Percentiles rank a stretch among this genome's conserved stretches.
phyloP scores from a whole-genome alignment of 2,329 filamentous ascomycete species.

The Passalora sequoiae region DNA sequence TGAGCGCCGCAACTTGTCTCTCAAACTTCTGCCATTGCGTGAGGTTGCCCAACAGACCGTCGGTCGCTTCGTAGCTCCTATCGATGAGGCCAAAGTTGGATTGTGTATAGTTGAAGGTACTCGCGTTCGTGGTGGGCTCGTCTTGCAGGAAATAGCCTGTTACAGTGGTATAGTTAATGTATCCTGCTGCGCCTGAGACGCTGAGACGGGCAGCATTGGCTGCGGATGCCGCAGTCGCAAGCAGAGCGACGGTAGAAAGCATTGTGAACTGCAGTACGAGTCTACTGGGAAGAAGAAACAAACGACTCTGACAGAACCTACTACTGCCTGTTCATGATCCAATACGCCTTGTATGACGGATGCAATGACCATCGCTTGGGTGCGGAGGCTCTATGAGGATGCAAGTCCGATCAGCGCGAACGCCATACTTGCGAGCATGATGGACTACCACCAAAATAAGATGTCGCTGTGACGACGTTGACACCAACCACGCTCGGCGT shows the following conservation, averaged over 20 bases:
- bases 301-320: too few species aligned
- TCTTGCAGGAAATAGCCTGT: conserved; percentile 62
- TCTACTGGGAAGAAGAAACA: too few species aligned
- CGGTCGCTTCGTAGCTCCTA: conserved; percentile 54
- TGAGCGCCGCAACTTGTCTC: conserved; percentile 54
- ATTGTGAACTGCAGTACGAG: conserved; percentile 1
- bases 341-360: too few species aligned
- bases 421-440: too few species aligned
- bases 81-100: conserved; percentile 63
- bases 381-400: not conserved
- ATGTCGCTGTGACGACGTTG: too few species aligned
- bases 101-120: conserved; percentile 58
- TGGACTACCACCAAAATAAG: too few species aligned
- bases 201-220: conserved; percentile 14
- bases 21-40: conserved; percentile 64
- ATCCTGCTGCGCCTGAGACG: conserved; percentile 20
- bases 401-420: not conserved
- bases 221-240: conserved; percentile 5
- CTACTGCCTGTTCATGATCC: too few species aligned
- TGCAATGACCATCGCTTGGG: not conserved
- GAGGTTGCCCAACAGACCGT: conserved; percentile 38
- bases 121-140: conserved; percentile 50
- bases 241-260: conserved; percentile 5
- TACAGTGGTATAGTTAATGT: conserved; percentile 57
- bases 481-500: not conserved